Evolutionary conservation across 257 asterid species (phyloP).

Genomic region (Nicotiana tomentosiformis): DNA sequence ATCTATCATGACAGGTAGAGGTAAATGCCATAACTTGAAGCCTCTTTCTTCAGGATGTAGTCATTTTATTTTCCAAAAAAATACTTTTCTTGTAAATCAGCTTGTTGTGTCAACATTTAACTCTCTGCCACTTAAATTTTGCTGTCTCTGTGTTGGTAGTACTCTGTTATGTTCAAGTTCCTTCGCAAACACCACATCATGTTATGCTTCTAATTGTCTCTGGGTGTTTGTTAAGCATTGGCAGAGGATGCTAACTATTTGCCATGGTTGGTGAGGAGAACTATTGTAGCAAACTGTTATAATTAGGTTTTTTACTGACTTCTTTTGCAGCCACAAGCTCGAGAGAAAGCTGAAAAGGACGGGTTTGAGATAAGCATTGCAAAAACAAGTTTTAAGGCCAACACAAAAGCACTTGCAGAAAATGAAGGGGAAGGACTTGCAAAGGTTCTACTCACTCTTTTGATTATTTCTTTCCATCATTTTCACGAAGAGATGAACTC

Average conservation of each 20-base stretch:
- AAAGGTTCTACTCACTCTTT: slow-evolving; percentile 34
- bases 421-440: slow-evolving; percentile 95
- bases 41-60: not conserved
- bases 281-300: not conserved
- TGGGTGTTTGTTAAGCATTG: not conserved
- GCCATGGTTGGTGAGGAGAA: not conserved
- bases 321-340: slow-evolving; percentile 78
- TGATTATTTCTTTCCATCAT: not conserved
- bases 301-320: not conserved
- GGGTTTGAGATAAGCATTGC: slow-evolving; percentile 80
- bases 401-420: slow-evolving; percentile 90
- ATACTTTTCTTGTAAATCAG: not conserved
- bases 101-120: not conserved
- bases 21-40: not conserved
- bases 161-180: not conserved
- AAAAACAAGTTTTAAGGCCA: slow-evolving; percentile 89
- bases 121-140: not conserved
- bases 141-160: not conserved
- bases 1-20: not conserved
- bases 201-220: not conserved
- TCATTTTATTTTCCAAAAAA: not conserved
- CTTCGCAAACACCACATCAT: not conserved
- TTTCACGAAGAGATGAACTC: not conserved
- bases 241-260: not conserved
- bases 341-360: slow-evolving; percentile 78